Conservation (phyloP, 139 green algal genomes). For the Nannochloris sp. region DNA sequence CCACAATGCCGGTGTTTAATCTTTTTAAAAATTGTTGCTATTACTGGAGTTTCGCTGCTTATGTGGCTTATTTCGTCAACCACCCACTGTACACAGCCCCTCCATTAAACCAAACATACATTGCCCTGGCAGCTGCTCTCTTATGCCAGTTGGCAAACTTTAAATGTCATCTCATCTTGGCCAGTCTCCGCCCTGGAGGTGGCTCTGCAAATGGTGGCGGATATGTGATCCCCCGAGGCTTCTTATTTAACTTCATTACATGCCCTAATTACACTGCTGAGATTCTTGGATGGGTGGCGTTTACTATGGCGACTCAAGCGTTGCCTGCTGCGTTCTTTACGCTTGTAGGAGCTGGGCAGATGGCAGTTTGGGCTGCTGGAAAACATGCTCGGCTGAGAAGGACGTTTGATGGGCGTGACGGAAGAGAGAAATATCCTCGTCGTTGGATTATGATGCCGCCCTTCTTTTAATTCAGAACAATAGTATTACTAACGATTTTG, state of each 20-base stretch:
- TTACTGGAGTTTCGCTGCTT: slow-evolving; percentile 90
- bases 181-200: slow-evolving; percentile 65
- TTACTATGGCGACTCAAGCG: slow-evolving; percentile 74
- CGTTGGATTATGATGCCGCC: slow-evolving; percentile 91
- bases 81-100: slow-evolving; percentile 92
- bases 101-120: slow-evolving; percentile 19
- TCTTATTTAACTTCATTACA: slow-evolving; percentile 91
- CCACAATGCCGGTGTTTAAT: slow-evolving; percentile 96
- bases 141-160: slow-evolving; percentile 71
- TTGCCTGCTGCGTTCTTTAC: slow-evolving; percentile 77
- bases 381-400: slow-evolving; percentile 90
- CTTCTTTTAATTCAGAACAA: slow-evolving; percentile 65
- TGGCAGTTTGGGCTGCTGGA: slow-evolving; percentile 77
- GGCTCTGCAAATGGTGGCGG: slow-evolving; percentile 39
- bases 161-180: slow-evolving; percentile 81
- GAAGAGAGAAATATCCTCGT: slow-evolving; percentile 77
- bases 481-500: too few species aligned
- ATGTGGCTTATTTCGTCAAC: slow-evolving; percentile 96
- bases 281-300: slow-evolving; percentile 85
- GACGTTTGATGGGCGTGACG: slow-evolving; percentile 91
- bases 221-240: slow-evolving; percentile 84
- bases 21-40: slow-evolving; percentile 93
- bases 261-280: slow-evolving; percentile 96
- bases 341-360: slow-evolving; percentile 66
- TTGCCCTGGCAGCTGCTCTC: slow-evolving; percentile 42